Base-by-base conservation (phyloP, 139 green algal genomes). In the Diplosphaera chodatii region DNA sequence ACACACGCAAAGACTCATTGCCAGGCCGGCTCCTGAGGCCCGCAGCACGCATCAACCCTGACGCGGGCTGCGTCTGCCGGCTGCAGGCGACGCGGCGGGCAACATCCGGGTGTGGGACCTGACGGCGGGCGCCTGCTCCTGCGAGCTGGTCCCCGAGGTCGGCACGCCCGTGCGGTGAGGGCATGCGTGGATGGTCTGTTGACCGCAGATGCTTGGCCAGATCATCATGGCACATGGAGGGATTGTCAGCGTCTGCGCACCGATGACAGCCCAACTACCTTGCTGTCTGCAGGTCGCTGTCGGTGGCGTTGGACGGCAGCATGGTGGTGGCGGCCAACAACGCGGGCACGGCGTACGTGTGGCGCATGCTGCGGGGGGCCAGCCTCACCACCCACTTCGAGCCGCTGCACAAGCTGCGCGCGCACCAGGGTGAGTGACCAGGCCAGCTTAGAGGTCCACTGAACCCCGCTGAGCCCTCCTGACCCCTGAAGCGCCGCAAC, bases 41-140 rank as follows among this genome's bases (percentile, higher is more conserved):
- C n/a, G n/a, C n/a, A n/a, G n/a, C n/a, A n/a, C n/a, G n/a, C n/a
- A n/a, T n/a, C n/a, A n/a, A n/a, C n/a, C n/a, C n/a, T n/a, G n/a
- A n/a, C n/a, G n/a, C n/a, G n/a, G n/a, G n/a, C n/a, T n/a, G n/a
- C n/a, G n/a, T n/a, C n/a, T n/a, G n/a, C n/a, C n/a, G n/a, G n/a
- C 25, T 63, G 10, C 83, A 90, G 91, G 93, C 8, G 94, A 99
- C 77, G 87, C 96, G 83, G 91, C 94, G 55, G 95, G 95, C 55
- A 97, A 99, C 82, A 97, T 99, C 59, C 80, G 95, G 3, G 95
- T 99, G 73, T 99, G 95, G 95, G 95, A 99, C 84, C 83, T 99
- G 31, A 93, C 89, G 22, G 90, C 88, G 25, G 92, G 87, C 68
- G 86, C 93, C 25, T 99, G 93, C 86, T 93, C 82, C 79, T 99